Evolutionary conservation across 805 yeast species (phyloP).

Genomic region (Spathaspora gorwiae): DNA sequence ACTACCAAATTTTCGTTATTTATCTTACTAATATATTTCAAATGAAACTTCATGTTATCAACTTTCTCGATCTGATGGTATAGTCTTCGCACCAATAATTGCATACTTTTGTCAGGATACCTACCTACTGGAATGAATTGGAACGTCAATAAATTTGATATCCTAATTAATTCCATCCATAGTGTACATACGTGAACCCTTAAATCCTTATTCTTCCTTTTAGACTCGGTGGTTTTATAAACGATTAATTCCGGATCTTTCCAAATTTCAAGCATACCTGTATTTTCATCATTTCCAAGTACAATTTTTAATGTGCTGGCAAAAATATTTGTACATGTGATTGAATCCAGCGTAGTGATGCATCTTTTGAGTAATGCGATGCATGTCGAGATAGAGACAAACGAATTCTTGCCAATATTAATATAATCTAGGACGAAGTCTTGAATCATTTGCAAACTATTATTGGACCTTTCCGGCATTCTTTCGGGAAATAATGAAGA

Average conservation of each 20-base stretch:
- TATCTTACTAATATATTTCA: constrained; percentile 14
- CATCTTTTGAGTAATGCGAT: constrained; percentile 21
- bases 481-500: too few relatives aligned
- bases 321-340: constrained; percentile 14
- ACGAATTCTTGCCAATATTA: neutral
- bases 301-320: constrained; percentile 12
- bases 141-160: constrained; percentile 23
- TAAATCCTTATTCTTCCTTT: constrained; percentile 16
- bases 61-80: constrained; percentile 17
- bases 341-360: constrained; percentile 11
- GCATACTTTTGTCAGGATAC: constrained; percentile 16
- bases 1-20: constrained; percentile 14
- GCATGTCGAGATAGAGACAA: constrained; percentile 12
- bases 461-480: neutral
- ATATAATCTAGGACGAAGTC: constrained; percentile 6
- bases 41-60: constrained; percentile 18
- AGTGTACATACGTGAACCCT: constrained; percentile 26
- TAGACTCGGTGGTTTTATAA: constrained; percentile 13
- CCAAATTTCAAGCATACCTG: constrained; percentile 25
- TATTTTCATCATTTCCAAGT: constrained; percentile 8
- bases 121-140: constrained; percentile 20
- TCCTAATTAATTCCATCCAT: constrained; percentile 34
- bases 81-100: constrained; percentile 13
- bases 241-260: constrained; percentile 27
- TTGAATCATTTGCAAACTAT: constrained; percentile 8